These are phyloP conservation scores for Apiospora arundinis DNA, from an alignment of 2,329 filamentous ascomycete species.

Conservation along the genomic window DNA sequence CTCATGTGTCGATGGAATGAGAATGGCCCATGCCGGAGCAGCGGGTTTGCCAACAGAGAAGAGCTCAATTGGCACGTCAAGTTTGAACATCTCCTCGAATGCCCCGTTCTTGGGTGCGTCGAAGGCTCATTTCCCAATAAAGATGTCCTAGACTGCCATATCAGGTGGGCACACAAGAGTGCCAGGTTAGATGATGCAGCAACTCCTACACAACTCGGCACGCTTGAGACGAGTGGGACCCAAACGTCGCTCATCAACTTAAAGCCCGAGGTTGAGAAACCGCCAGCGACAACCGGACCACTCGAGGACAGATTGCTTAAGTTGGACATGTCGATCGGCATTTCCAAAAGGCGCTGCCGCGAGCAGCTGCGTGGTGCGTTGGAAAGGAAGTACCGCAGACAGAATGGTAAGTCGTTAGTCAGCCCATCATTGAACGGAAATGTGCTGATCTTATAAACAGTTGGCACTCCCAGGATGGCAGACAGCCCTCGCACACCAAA, in stretches of 20 bases:
- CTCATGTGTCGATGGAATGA: constrained; percentile 49
- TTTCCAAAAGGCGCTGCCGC: constrained; percentile 44
- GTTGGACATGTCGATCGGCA: constrained; percentile 37
- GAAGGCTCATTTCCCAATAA: constrained; percentile 44
- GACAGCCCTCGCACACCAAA: constrained; percentile 35
- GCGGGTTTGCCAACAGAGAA: constrained; percentile 45
- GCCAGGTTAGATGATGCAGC: not conserved
- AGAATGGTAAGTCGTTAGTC: constrained; percentile 34
- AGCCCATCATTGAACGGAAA: constrained; percentile 8
- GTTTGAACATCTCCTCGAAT: constrained; percentile 49
- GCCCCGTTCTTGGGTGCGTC: constrained; percentile 46
- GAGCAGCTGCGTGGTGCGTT: constrained; percentile 43
- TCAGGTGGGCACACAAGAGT: constrained; percentile 43
- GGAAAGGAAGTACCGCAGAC: constrained; percentile 42
- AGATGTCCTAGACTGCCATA: constrained; percentile 45
- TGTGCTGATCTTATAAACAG: constrained; percentile 35
- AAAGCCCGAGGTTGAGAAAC: not conserved
- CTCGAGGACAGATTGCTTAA: constrained; percentile 36
- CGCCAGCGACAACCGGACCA: constrained; percentile 8
- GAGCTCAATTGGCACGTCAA: constrained; percentile 52
- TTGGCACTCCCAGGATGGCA: constrained; percentile 41
- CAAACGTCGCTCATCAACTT: not conserved
- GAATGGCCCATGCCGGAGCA: constrained; percentile 39
- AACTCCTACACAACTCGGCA: not conserved
- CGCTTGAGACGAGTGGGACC: not conserved